Conservation (phyloP, 441 rosid species). For the Populus hybrid region DNA sequence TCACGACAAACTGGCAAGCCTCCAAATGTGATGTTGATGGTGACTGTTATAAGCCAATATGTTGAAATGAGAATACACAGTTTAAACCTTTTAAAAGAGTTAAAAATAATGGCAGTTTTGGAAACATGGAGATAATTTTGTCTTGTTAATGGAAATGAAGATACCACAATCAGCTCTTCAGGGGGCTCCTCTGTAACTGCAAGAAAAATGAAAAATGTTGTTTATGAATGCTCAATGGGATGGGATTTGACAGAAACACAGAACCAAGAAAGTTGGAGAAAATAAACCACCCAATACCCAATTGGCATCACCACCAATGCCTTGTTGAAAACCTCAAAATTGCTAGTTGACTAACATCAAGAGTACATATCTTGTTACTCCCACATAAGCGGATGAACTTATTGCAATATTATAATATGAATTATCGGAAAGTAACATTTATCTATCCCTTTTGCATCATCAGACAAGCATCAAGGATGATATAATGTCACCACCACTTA, state of each 20-base stretch:
- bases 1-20: constrained; percentile 85
- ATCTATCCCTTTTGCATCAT: background rate
- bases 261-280: background rate
- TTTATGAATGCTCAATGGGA: constrained; percentile 1
- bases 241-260: constrained; percentile 4
- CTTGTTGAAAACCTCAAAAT: background rate
- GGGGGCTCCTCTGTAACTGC: constrained; percentile 85
- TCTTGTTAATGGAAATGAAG: background rate
- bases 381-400: background rate
- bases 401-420: background rate
- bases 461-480: background rate
- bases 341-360: too few species aligned
- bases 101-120: background rate
- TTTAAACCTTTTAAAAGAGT: constrained; percentile 7
- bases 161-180: constrained; percentile 64
- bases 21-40: constrained; percentile 97
- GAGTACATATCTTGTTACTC: background rate
- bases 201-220: constrained; percentile 28
- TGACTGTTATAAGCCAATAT: constrained; percentile 42
- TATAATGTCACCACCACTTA: background rate
- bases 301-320: background rate
- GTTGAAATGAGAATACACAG: constrained; percentile 17
- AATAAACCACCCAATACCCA: background rate
- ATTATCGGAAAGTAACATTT: background rate
- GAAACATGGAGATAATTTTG: too few species aligned